Evolutionary conservation across 2,329 filamentous ascomycete genomes (phyloP).

Genomic region (Fusarium sp.): DNA sequence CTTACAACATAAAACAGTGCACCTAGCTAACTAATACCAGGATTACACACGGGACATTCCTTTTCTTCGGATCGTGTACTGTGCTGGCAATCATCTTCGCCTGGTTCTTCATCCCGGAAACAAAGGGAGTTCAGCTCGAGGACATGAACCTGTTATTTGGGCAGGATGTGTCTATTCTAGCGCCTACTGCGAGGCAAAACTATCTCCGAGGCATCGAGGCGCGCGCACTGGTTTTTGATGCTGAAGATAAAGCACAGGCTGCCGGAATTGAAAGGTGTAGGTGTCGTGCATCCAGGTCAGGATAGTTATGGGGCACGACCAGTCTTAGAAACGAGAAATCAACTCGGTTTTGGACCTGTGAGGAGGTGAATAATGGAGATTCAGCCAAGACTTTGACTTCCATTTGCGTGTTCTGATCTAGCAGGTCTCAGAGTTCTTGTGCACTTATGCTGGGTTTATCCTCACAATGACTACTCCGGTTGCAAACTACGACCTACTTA

Average conservation of each 20-base stretch:
- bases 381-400: no score
- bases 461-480: no score
- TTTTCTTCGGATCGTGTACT: slow-evolving; percentile 12
- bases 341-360: no score
- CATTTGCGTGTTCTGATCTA: no score
- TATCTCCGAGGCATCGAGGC: neutral
- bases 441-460: no score
- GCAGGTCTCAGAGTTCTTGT: no score
- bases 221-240: neutral
- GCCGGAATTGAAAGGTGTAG: neutral
- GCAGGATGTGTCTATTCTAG: neutral
- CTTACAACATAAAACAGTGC: neutral
- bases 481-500: no score
- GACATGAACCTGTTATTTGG: neutral
- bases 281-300: no score
- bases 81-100: neutral
- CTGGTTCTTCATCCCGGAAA: neutral
- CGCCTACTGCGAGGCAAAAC: neutral
- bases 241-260: neutral
- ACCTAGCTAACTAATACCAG: neutral
- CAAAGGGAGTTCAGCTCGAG: neutral
- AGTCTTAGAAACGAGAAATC: no score
- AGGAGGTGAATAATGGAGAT: no score
- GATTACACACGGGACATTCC: neutral
- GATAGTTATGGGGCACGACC: no score